Base-by-base conservation (phyloP, 139 green algal species). In the Raphidocelis subcapitata region DNA sequence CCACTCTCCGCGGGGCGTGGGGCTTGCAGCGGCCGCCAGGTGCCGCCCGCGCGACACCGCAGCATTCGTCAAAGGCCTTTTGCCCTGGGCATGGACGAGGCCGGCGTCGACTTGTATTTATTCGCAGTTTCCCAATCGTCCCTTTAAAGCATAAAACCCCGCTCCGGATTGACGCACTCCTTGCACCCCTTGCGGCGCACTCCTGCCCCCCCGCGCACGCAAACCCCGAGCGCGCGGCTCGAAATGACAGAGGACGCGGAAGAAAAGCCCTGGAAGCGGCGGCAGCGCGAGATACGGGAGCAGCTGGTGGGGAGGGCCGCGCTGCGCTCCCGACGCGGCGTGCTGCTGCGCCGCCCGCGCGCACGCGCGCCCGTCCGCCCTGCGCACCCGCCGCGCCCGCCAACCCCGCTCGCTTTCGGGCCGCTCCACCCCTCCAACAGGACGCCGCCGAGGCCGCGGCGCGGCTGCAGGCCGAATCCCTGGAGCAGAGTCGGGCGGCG, bases 231-330 rank as follows among this genome's bases (percentile, higher is more conserved):
- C n/a, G n/a, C n/a, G n/a, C n/a, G 65, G 21, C 65, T 33, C 1
- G 52, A 2, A 65, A 64, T 21, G 41, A 1, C 15, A 49, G 23
- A 59, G 36, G 24, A 28, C 10, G 49, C 16, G 18, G 28, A 61
- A 24, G 69, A 67, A 12, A 67, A 75, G 57, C 69, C 69, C 1
- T 75, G 69, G 69, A 67, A 23, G 36, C 69, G 69, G 31, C 57
- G 65, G 16, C 65, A 52, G 33, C 69, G 56, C 26, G 36, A 14
- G 0, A 26, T 56, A 12, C 41, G 41, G 52, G 20, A 59, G 16
- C 20, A 37, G 57, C 57, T 5, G 23, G 57, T 65, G 57, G 57
- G 23, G 5, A 35, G 54, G 8, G 24, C 5, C 24, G 24, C 10
- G 54, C 54, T 62, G 24, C 16, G 54, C 24, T 5, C 54, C n/a